These are phyloP conservation scores for Podospora comata DNA, from an alignment of 495 filamentous ascomycete genomes.

Conservation along the genomic window DNA sequence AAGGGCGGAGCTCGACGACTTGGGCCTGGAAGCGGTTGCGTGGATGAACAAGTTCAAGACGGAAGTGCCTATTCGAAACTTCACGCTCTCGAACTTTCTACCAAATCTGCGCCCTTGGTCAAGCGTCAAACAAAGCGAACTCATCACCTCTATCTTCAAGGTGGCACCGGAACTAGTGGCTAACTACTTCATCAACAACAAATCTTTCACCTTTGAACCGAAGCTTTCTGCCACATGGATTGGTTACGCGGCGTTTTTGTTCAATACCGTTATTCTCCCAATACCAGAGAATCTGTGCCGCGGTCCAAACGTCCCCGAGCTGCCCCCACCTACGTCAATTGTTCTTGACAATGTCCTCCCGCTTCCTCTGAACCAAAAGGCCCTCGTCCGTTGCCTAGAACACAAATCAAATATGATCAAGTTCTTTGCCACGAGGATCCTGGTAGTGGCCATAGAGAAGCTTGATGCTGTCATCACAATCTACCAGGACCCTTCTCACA, in stretches of 20 bases:
- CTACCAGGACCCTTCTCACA: slow-evolving; percentile 48
- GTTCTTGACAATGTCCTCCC: slow-evolving; percentile 85
- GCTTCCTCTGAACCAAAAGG: slow-evolving; percentile 72
- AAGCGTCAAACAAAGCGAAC: slow-evolving; percentile 72
- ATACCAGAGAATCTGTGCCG: slow-evolving; percentile 67
- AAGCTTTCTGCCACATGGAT: slow-evolving; percentile 92
- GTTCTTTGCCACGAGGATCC: slow-evolving; percentile 75
- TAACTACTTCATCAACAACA: slow-evolving; percentile 76
- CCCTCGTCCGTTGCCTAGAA: slow-evolving; percentile 71
- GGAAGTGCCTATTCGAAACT: slow-evolving; percentile 70
- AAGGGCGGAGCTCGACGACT: slow-evolving; percentile 52
- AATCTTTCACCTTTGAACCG: slow-evolving; percentile 80
- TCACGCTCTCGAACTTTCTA: slow-evolving; percentile 67
- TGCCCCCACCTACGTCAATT: slow-evolving; percentile 71
- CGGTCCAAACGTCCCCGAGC: slow-evolving; percentile 47
- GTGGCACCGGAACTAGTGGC: slow-evolving; percentile 79
- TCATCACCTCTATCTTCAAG: slow-evolving; percentile 75
- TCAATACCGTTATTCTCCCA: slow-evolving; percentile 69
- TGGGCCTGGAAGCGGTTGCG: slow-evolving; percentile 64
- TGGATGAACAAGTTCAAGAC: slow-evolving; percentile 65
- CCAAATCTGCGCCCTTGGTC: slow-evolving; percentile 80
- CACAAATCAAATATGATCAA: slow-evolving; percentile 70
- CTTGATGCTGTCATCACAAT: slow-evolving; percentile 56
- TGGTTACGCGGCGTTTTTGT: slow-evolving; percentile 83
- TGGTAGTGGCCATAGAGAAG: slow-evolving; percentile 77